Conservation (phyloP, 139 green algal genomes). For the Haematococcus lacustris region DNA sequence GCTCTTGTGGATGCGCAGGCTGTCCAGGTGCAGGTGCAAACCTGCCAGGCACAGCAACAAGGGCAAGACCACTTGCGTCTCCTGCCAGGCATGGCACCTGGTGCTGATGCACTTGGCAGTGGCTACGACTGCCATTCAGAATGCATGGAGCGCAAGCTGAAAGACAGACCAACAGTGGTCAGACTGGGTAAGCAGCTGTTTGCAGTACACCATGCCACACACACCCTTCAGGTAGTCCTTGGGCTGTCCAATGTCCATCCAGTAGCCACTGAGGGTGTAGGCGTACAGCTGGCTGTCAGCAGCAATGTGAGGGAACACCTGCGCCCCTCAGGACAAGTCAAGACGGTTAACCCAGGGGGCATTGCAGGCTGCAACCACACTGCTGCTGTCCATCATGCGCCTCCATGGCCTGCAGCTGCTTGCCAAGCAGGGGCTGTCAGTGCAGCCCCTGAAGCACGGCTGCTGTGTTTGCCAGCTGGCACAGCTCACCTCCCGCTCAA, state of each 20-base stretch:
- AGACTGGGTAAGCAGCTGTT: too few species aligned
- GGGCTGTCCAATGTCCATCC: constrained; percentile 98
- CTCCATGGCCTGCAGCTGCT: not conserved
- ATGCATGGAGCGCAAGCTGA: too few species aligned
- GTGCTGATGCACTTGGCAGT: too few species aligned
- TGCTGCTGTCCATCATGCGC: too few species aligned
- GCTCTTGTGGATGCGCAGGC: constrained; percentile 47
- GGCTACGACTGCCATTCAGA: too few species aligned
- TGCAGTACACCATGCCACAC: too few species aligned
- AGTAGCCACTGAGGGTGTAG: constrained; percentile 89
- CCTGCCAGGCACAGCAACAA: constrained; percentile 18
- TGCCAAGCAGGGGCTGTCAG: not conserved
- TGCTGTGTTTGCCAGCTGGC: not conserved
- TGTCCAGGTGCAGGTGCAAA: constrained; percentile 81
- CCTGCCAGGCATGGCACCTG: too few species aligned
- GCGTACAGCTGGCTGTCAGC: constrained; percentile 78
- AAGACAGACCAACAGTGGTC: too few species aligned
- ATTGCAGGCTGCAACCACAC: too few species aligned
- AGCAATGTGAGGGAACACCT: constrained; percentile 85
- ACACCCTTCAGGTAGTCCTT: constrained; percentile 78
- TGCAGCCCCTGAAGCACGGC: too few species aligned
- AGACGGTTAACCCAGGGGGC: too few species aligned
- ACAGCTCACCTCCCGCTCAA: constrained; percentile 81
- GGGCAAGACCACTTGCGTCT: not conserved
- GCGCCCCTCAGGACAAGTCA: too few species aligned